Percentiles rank a stretch among this genome's conserved stretches.
These are phyloP conservation scores for Capsicum baccatum DNA, from an alignment of 257 asterid species.

Conservation along the genomic window DNA sequence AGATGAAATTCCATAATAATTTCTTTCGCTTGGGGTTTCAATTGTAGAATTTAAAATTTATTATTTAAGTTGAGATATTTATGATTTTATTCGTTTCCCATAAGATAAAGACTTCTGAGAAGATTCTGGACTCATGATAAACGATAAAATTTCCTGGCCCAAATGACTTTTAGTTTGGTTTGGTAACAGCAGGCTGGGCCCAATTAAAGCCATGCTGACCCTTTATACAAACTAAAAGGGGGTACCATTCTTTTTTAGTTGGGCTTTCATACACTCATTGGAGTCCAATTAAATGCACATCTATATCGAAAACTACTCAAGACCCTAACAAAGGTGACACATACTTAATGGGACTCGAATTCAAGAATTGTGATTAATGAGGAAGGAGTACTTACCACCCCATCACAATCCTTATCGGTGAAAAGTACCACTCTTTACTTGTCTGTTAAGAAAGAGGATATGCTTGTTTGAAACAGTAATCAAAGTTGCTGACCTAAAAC, in stretches of 20 bases:
- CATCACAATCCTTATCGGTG: too few species aligned
- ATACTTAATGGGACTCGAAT: too few species aligned
- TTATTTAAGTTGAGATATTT: too few species aligned
- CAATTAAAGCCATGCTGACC: background rate
- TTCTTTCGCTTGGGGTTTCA: background rate
- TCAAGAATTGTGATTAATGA: too few species aligned
- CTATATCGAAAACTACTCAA: too few species aligned
- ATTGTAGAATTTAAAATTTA: background rate
- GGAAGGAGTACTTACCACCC: too few species aligned
- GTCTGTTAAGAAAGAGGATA: background rate
- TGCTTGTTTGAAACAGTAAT: background rate
- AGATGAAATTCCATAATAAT: background rate
- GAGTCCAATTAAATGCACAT: too few species aligned
- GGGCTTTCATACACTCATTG: too few species aligned
- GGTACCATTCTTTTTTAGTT: too few species aligned
- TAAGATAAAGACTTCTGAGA: background rate
- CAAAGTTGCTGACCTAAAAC: background rate
- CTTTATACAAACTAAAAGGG: too few species aligned
- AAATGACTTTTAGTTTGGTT: background rate
- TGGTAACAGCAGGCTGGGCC: background rate
- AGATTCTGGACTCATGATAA: background rate
- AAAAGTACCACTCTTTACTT: background rate
- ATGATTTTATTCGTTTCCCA: background rate
- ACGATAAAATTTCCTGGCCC: background rate
- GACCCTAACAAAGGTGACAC: too few species aligned